Evolutionary conservation across 1,284 basidiomycete species (phyloP), one percentile per base, ranked within the genome.

Genomic region (Erythrobasidium hasegawianum): DNA sequence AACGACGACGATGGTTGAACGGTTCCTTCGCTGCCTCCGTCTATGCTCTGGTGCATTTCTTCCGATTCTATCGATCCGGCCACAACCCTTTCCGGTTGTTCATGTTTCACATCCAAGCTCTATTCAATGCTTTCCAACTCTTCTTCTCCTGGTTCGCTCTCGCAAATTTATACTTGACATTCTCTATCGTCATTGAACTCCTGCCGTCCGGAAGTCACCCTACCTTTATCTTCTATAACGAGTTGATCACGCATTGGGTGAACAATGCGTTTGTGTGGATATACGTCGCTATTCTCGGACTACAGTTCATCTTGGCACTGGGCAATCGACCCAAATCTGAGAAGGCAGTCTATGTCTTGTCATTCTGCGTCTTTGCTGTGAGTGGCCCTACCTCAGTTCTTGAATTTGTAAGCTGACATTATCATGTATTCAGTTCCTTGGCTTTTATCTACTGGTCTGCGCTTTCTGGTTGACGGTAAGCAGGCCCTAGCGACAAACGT

Each of bases 291-390:
- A 55, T 62, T 1, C 68, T 69, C 22, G 57, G 45, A n/a, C 29
- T 69, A 49, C 58, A 68, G 80, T 97, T 98, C 74, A 85, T 97
- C 43, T 81, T 97, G n/a, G 94, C 93, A 2, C 80, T 97, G 27
- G 95, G 95, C 65, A 97, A 97, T 78, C 82, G 95, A 70, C 95
- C 95, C 1, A 97, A 97, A 77, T 94, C 92, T 69, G 95, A 97
- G 80, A 85, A 87, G 59, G 76, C 82, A 45, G 85, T 89, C 7
- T 97, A 97, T 75, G 81, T 87, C 0, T 72, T 87, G 27, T 95
- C 92, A 5, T 82, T 97, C 71, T 86, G 86, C 84, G 82, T 81
- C 45, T 80, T 79, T 68, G 79, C 78, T 52, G 70, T 79, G 55
- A 70, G 72, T 53, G 60, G n/a, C 70, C 2, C 18, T 56, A 5